Conservation (phyloP, 164 flowering plant species). For the Cinnamomum micranthum region DNA sequence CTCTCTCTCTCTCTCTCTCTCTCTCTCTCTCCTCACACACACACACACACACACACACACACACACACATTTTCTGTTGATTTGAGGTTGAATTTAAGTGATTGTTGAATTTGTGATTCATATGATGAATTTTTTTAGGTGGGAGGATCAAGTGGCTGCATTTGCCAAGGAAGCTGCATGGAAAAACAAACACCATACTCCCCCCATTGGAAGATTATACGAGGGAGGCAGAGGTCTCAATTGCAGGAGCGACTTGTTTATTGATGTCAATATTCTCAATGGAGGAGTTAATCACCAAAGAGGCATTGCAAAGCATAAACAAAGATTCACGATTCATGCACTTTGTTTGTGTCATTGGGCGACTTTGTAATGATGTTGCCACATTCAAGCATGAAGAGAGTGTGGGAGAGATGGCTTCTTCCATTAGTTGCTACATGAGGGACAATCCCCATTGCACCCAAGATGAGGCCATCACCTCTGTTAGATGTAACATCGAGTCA, state of each 20-base stretch:
- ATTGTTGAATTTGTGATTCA: neutral
- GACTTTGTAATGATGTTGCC: constrained; percentile 1
- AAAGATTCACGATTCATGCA: neutral
- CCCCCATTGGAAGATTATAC: neutral
- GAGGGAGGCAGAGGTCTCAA: neutral
- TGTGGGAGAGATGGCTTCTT: constrained; percentile 1
- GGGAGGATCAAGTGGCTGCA: neutral
- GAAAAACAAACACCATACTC: neutral
- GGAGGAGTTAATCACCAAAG: neutral
- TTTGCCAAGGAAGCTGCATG: neutral
- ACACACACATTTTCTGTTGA: neutral
- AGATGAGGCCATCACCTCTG: neutral
- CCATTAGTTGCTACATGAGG: constrained; percentile 4
- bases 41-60: too few species aligned
- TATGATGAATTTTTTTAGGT: neutral
- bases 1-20: neutral
- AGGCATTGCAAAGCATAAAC: neutral
- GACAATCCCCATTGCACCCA: constrained; percentile 1
- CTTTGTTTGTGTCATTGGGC: neutral
- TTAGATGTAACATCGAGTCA: neutral
- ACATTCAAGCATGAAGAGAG: constrained; percentile 3
- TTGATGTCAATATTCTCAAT: neutral
- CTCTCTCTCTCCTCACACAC: too few species aligned
- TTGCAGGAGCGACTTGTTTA: neutral
- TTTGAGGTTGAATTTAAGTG: too few species aligned